A percentile compares a stretch with the other conserved stretches of the same genome.
Evolutionary conservation across 306 rosid species (phyloP).

Genomic region (Inga oerstediana): DNA sequence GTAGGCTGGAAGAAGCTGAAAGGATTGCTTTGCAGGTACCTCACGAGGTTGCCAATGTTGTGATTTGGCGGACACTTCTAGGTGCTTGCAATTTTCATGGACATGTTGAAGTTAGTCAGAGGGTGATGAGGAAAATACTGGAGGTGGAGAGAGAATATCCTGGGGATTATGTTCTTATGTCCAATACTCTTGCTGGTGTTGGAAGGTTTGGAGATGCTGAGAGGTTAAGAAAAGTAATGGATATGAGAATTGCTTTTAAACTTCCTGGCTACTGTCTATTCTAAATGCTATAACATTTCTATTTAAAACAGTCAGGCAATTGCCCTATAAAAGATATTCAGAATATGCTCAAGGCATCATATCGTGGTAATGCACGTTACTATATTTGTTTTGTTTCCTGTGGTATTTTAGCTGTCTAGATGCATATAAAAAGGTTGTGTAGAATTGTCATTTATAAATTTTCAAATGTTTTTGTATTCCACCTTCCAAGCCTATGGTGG

Average conservation of each 20-base stretch:
- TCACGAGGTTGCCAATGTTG: conserved; percentile 52
- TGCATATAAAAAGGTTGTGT: conserved; percentile 1
- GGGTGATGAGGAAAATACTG: conserved; percentile 57
- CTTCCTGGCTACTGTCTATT: conserved; percentile 65
- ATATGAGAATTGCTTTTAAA: conserved; percentile 53
- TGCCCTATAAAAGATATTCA: conserved; percentile 24
- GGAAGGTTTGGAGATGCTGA: conserved; percentile 72
- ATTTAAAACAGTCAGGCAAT: conserved; percentile 12
- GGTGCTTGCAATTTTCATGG: conserved; percentile 76
- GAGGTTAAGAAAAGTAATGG: conserved; percentile 66
- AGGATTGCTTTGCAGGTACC: conserved; percentile 65
- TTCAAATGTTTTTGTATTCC: background rate
- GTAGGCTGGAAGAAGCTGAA: conserved; percentile 77
- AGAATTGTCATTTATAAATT: background rate
- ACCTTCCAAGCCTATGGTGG: background rate
- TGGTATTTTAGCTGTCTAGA: background rate
- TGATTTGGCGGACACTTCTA: conserved; percentile 72
- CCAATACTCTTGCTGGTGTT: conserved; percentile 69
- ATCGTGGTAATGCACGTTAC: background rate
- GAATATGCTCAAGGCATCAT: conserved; percentile 14
- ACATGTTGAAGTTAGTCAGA: conserved; percentile 62
- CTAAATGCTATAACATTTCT: conserved; percentile 32
- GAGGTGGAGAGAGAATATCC: conserved; percentile 62
- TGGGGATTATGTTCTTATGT: conserved; percentile 88
- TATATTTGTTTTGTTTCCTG: background rate